A percentile compares a stretch with the other conserved stretches of the same genome.
These are phyloP conservation scores for Entelexis sorbosivorans DNA, from an alignment of 1,139 yeast species.

Conservation along the genomic window DNA sequence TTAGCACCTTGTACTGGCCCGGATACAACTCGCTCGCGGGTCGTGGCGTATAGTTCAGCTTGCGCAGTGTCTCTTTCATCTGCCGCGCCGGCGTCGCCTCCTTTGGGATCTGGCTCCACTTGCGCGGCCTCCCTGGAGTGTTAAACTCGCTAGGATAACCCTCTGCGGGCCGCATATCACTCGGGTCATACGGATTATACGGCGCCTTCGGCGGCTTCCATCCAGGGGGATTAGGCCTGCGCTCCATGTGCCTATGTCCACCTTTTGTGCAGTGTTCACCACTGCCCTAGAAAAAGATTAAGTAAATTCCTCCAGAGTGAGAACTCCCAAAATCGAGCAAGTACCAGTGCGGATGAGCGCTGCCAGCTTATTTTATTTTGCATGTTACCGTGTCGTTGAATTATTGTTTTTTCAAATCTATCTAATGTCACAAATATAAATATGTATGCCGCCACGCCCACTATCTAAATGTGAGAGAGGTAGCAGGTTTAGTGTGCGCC, in stretches of 20 bases:
- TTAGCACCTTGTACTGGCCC: slow-evolving; percentile 64
- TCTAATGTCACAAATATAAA: too few species aligned
- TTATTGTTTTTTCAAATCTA: too few species aligned
- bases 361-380: too few species aligned
- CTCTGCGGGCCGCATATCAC: slow-evolving; percentile 63
- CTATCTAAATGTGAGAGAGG: too few species aligned
- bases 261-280: background rate
- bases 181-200: slow-evolving; percentile 74
- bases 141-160: slow-evolving; percentile 67
- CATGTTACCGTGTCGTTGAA: too few species aligned
- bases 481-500: background rate
- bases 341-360: too few species aligned
- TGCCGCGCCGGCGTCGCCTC: slow-evolving; percentile 59
- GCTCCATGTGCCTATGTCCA: slow-evolving; percentile 28
- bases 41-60: slow-evolving; percentile 66
- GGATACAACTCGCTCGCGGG: slow-evolving; percentile 66
- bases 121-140: slow-evolving; percentile 31
- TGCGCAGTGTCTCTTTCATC: slow-evolving; percentile 62
- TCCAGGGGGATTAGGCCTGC: slow-evolving; percentile 72
- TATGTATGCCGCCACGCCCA: too few species aligned
- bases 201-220: slow-evolving; percentile 79
- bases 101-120: slow-evolving; percentile 52
- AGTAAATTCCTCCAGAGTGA: background rate
- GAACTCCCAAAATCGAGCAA: background rate
- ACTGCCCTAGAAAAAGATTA: background rate